Base-by-base conservation (phyloP, 345 rosid species). In the Pseudoturritis turrita region DNA sequence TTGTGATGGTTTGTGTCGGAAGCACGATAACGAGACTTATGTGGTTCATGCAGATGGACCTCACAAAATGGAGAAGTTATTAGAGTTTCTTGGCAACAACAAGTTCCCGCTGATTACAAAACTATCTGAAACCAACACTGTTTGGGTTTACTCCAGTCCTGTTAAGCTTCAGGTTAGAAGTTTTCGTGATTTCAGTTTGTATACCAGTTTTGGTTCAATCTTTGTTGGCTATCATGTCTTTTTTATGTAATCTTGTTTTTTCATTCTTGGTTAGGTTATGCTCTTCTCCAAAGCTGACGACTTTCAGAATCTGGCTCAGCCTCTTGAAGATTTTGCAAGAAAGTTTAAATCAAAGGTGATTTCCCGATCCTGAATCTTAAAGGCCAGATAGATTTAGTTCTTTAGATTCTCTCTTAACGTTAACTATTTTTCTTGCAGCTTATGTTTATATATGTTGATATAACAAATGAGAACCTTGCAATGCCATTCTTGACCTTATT, bases 401-500 rank as follows among this genome's bases (percentile, higher is more conserved):
- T 53, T 23, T 61, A 29, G 58, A 74, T 29, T 50, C 62, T 25
- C 51, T 74, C 17, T 71, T n/a, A 6, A 62, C 19, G 14, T 39
- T n/a, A n/a, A n/a, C n/a, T 61, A 9, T 67, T 52, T 68, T 40
- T 69, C 46, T 7, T 82, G 81, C 85, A 92, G 98, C 74, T 92
- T 65, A 87, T 92, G 90, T 88, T 92, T 81, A 56, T 86, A 62
- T 72, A 77, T 51, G 62, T 88, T n/a, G 91, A 90, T 77, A 82
- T 84, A 21, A 29, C 75, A 15, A 90, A 90, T 44, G 93, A 88
- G 77, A 86, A 92, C 81, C 84, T 82, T 33, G 98, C 98, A 41
- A 90, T 88, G 82, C 93, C 97, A 65, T 88, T 87, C 85, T 83
- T 92, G 75, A 87, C 90, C 62, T 76, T 92, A 53, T 84, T 82